Evolutionary conservation across 2,329 filamentous ascomycete species (phyloP).

Genomic region (Fusarium caatingaense): DNA sequence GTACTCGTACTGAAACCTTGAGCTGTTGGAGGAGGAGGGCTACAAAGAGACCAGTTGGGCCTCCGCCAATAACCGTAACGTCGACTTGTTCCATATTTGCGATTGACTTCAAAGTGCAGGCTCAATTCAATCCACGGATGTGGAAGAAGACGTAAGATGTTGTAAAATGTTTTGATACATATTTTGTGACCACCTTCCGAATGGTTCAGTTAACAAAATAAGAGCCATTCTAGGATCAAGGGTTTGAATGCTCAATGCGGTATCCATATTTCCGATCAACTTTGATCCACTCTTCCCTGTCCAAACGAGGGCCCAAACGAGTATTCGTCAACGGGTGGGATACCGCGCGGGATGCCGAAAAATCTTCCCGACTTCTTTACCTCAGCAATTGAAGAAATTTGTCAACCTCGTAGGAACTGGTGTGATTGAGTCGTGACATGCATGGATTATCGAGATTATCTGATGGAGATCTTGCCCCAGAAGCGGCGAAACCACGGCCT

Average conservation of each 20-base stretch:
- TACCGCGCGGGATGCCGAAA: slow-evolving; percentile 12
- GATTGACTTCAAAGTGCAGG: too few relatives aligned
- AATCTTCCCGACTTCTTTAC: background rate
- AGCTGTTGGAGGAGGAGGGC: slow-evolving; percentile 57
- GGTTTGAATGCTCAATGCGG: background rate
- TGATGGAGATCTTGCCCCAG: background rate
- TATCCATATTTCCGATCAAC: background rate
- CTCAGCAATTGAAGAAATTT: accelerated
- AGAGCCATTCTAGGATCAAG: background rate
- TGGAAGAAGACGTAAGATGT: too few relatives aligned
- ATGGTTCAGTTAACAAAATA: background rate
- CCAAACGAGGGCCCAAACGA: background rate
- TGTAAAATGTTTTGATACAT: too few relatives aligned
- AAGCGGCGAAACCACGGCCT: background rate
- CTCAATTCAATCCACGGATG: too few relatives aligned
- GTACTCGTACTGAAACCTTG: slow-evolving; percentile 55
- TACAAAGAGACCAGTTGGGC: slow-evolving; percentile 59
- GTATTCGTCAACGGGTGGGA: background rate
- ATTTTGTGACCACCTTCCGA: background rate
- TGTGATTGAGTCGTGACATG: background rate
- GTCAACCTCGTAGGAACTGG: background rate
- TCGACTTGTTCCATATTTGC: slow-evolving; percentile 5
- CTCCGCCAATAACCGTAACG: slow-evolving; percentile 47
- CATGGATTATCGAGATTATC: background rate
- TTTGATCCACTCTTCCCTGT: background rate